Evolutionary conservation across 768 basidiomycete genomes (phyloP).

Genomic region (Tulasnella sp.): DNA sequence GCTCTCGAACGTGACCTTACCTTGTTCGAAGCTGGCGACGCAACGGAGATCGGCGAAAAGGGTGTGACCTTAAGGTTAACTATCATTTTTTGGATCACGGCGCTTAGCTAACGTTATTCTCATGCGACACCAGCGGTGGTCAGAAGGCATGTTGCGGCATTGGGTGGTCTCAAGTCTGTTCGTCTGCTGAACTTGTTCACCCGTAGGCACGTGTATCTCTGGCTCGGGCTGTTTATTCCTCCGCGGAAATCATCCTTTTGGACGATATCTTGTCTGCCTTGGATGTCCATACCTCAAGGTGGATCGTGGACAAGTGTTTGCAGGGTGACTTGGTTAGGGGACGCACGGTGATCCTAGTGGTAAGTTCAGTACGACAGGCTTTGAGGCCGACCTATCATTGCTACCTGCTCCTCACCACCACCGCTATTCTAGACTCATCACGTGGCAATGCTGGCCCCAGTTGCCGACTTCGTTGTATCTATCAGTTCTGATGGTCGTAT

Average conservation of each 20-base stretch:
- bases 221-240: constrained; percentile 62
- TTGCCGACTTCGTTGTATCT: constrained; percentile 62
- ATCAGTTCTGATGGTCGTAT: constrained; percentile 59
- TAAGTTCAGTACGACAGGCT: constrained; percentile 31
- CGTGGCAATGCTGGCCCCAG: constrained; percentile 56
- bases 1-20: constrained; percentile 53
- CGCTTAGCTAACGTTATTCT: neutral
- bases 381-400: neutral
- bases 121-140: constrained; percentile 49
- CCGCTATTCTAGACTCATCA: constrained; percentile 55
- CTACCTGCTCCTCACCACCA: neutral
- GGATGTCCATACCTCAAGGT: constrained; percentile 59
- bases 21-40: constrained; percentile 62
- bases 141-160: constrained; percentile 49
- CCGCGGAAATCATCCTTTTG: constrained; percentile 64
- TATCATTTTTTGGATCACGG: neutral
- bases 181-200: constrained; percentile 39
- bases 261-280: constrained; percentile 74
- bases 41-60: constrained; percentile 73
- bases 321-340: constrained; percentile 43
- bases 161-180: too few species aligned
- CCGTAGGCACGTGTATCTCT: constrained; percentile 54
- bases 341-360: constrained; percentile 47
- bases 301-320: constrained; percentile 51
- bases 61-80: constrained; percentile 57